Percentiles rank a stretch among this genome's conserved stretches.
Evolutionary conservation across 257 asterid genomes (phyloP).

Genomic region (Nicotiana otophora): DNA sequence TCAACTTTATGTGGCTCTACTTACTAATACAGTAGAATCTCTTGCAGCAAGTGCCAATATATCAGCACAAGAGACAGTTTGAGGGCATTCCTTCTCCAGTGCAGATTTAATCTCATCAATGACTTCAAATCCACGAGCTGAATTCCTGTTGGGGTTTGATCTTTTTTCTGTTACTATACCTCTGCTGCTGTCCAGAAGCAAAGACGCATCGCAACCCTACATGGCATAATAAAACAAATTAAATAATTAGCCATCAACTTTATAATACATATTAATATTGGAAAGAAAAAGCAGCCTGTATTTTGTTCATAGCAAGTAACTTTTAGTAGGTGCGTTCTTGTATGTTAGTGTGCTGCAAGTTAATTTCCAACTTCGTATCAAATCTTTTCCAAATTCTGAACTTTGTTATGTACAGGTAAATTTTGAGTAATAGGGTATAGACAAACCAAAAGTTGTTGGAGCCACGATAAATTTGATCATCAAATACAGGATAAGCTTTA

Average conservation of each 20-base stretch:
- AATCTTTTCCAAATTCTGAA: neutral
- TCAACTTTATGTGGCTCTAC: conserved; percentile 1
- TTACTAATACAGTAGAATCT: conserved; percentile 73
- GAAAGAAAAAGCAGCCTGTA: neutral
- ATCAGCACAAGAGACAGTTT: conserved; percentile 87
- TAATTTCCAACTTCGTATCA: neutral
- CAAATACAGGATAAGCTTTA: neutral
- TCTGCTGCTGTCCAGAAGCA: conserved; percentile 63
- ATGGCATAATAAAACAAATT: neutral
- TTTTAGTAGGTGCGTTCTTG: neutral
- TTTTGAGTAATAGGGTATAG: neutral
- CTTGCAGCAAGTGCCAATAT: conserved; percentile 78
- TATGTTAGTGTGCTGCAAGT: neutral
- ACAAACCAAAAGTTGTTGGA: neutral
- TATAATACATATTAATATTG: neutral
- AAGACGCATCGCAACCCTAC: conserved; percentile 93
- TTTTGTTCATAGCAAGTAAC: neutral
- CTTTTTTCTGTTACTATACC: conserved; percentile 54
- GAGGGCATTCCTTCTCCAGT: conserved; percentile 73
- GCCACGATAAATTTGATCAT: neutral
- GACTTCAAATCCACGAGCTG: conserved; percentile 82
- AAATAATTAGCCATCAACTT: neutral
- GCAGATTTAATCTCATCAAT: conserved; percentile 81
- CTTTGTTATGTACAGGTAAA: neutral
- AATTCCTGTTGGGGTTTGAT: conserved; percentile 73